These are phyloP conservation scores for Fusarium nurragi DNA, from an alignment of 2,329 filamentous ascomycete species.

Conservation along the genomic window DNA sequence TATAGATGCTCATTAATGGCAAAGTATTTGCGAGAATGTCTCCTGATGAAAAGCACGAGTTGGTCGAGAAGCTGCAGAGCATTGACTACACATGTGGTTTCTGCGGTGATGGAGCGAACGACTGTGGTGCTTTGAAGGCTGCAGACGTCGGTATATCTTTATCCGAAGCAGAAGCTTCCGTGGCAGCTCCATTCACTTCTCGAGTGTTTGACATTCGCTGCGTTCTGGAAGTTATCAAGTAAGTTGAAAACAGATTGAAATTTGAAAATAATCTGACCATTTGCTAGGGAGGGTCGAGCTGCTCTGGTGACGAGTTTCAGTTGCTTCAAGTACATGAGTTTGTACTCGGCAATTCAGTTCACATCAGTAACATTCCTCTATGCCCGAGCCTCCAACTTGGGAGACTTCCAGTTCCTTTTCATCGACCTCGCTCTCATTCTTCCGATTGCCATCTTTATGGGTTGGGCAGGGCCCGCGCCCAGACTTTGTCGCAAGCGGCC, in stretches of 20 bases:
- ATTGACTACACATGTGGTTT: conserved; percentile 96
- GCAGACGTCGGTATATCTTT: conserved; percentile 97
- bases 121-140: conserved; percentile 95
- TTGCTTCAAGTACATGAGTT: conserved; percentile 99
- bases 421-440: conserved; percentile 93
- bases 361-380: conserved; percentile 97
- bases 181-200: conserved; percentile 97
- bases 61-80: conserved; percentile 95
- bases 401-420: conserved; percentile 97
- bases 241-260: conserved; percentile 38
- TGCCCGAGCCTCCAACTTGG: conserved; percentile 89
- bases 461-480: conserved; percentile 88
- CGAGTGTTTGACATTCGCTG: conserved; percentile 96
- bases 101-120: conserved; percentile 96
- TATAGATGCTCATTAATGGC: conserved; percentile 85
- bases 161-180: conserved; percentile 95
- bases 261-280: conserved; percentile 34
- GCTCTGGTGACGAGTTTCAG: conserved; percentile 98
- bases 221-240: conserved; percentile 89
- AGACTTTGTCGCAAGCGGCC: conserved; percentile 84
- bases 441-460: conserved; percentile 98
- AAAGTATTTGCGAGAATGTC: conserved; percentile 99
- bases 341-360: conserved; percentile 99
- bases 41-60: conserved; percentile 96
- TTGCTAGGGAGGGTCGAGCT: conserved; percentile 81